A percentile compares a stretch with the other conserved stretches of the same genome.
Conservation (phyloP, 306 rosid genomes). For the Dryas octopetala region DNA sequence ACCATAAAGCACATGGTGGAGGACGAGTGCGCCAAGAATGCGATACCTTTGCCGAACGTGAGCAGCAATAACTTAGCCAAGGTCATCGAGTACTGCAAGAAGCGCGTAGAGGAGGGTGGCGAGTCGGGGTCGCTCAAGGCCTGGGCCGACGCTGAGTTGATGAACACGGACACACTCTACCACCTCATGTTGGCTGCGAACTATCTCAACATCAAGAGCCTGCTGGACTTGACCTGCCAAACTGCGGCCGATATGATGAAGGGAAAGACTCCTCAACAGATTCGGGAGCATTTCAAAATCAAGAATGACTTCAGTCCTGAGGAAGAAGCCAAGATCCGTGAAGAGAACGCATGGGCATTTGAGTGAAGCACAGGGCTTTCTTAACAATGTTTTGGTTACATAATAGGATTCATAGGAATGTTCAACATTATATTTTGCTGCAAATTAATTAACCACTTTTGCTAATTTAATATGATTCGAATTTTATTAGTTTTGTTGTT, state of each 20-base stretch:
- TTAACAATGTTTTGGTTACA: no score
- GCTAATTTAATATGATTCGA: no score
- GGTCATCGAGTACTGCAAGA: no score
- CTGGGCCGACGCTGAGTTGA: slow-evolving; percentile 40
- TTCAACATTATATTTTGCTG: no score
- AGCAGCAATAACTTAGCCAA: no score
- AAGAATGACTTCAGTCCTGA: slow-evolving; percentile 53
- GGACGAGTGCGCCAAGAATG: no score
- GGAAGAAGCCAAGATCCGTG: slow-evolving; percentile 53
- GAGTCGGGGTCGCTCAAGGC: background rate
- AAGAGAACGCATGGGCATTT: slow-evolving; percentile 56
- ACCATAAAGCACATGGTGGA: no score
- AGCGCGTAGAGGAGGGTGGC: no score
- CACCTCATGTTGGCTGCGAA: slow-evolving; percentile 57
- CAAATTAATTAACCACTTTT: no score
- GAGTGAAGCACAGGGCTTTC: slow-evolving; percentile 24
- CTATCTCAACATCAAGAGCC: slow-evolving; percentile 48
- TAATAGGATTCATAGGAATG: no score
- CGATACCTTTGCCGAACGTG: no score
- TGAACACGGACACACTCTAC: slow-evolving; percentile 34
- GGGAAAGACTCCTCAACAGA: slow-evolving; percentile 52
- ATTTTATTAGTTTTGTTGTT: no score
- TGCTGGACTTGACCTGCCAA: slow-evolving; percentile 54
- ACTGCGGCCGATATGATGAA: slow-evolving; percentile 56
- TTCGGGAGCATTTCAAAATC: background rate